Base-by-base conservation (phyloP, 2,329 filamentous ascomycete species). In the Lizonia empirigonia region DNA sequence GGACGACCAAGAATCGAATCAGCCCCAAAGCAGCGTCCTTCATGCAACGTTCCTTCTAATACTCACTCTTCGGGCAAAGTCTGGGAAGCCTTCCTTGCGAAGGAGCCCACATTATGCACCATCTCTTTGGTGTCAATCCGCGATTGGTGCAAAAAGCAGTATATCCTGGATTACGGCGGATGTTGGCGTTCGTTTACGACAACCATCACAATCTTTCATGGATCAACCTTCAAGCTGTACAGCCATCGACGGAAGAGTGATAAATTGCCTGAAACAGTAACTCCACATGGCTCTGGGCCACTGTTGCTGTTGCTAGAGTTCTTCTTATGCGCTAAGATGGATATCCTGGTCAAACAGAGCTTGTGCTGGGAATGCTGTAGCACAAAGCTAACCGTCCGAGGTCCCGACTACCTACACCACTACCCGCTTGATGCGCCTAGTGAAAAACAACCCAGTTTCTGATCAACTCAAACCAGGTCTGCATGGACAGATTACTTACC, bases 161-260 rank as follows among this genome's bases (percentile, higher is more conserved):
- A 36, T 15, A 38, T 39, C 47, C 47, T 50, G 39, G 47, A 19
- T 33, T 23, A 34, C 15, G 23, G 22, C 34, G 39, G 39, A 16
- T 39, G 24, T 40, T 29, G 30, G 46, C 33, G 30, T 39, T 56
- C 53, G 45, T 50, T 56, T 53, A 50, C 23, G 44, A 44, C 47
- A 53, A 41, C 48, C 40, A 45, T 44, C 50, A 48, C 37, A 29
- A 30, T 22, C 41, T 40, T 59, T 47, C 58, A 61, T 61, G 58
- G 58, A 61, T 61, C 48, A 61, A 56, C 58, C 58, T 53, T 61
- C 45, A 55, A 50, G 49, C 45, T 54, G 36, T 38, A 59, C 58
- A 57, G 58, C 40, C 34, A 50, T 61, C 58, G 41, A 61, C 50
- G 47, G 44, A 33, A 40, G n/a, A 30, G 10, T n/a, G 7, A 20